Evolutionary conservation across 768 basidiomycete genomes (phyloP), one percentile per base, ranked within the genome.

Genomic region (Hypholoma sublateritium): DNA sequence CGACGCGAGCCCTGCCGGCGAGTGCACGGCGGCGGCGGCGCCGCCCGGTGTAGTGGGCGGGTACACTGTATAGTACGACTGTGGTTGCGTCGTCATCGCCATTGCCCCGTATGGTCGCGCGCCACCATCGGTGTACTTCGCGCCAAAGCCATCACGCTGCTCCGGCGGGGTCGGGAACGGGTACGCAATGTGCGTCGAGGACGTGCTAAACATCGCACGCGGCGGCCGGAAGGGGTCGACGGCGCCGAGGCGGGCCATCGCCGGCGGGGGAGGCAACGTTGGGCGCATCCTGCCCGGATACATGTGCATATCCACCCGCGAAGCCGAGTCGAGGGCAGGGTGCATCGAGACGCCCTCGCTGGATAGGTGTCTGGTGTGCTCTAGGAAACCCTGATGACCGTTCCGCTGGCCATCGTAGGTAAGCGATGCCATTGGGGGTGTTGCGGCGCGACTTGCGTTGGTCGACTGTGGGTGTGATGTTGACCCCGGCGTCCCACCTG

Each of bases 361-460:
- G n/a, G 46, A 48, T 0, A 50, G 13, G 22, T 49, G 45, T 25
- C 46, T 28, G 6, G 46, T 25, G 5, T 46, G 46, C 9, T 48
- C 46, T 21, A 34, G 39, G 7, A 34, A 16, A 32, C 28, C 28
- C 9, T 32, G 28, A 37, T 32, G 21, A 17, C 45, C 45, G 34
- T 42, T 50, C 22, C 42, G 24, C 35, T 35, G 36, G 16, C 42
- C 19, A 22, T 62, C 61, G n/a, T 48, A 53, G 19, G 60, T 50
- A 9, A 66, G 61, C 46, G 65, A 65, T 12, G 68, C 58, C 61
- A 67, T 66, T 1, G 62, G 58, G 44, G 56, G 53, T 14, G 57
- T 19, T 35, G 48, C 34, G 21, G 19, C 35, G 28, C 52, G 44
- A 32, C 28, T 25, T 24, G 47, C 47, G 16, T n/a, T 48, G 13